Evolutionary conservation across 495 filamentous ascomycete genomes (phyloP).

Genomic region (Cairneyella variabilis): DNA sequence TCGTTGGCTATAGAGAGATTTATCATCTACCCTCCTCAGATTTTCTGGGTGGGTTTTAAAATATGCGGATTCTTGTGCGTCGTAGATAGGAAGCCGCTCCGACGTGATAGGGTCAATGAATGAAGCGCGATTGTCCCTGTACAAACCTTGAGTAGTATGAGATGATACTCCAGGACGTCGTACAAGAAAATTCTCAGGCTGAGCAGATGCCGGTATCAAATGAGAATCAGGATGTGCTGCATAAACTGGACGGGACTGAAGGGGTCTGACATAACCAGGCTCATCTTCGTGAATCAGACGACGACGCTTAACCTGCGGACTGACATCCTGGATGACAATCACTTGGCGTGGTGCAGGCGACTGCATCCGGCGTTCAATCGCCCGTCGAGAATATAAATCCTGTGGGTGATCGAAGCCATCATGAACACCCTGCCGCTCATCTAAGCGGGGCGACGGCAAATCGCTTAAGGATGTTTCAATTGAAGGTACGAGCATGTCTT

Average conservation of each 20-base stretch:
- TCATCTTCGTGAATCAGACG: conserved; percentile 23
- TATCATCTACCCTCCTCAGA: conserved; percentile 11
- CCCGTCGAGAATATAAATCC: conserved; percentile 19
- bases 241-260: conserved; percentile 19
- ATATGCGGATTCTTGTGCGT: conserved; percentile 14
- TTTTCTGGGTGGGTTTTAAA: conserved; percentile 7
- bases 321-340: conserved; percentile 24
- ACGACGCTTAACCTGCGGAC: conserved; percentile 24
- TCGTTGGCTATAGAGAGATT: not conserved
- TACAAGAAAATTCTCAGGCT: conserved; percentile 15
- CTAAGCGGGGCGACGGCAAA: conserved; percentile 4
- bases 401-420: conserved; percentile 8
- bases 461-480: conserved; percentile 36
- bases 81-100: conserved; percentile 22
- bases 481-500: conserved; percentile 38
- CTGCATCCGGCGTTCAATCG: conserved; percentile 9
- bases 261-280: conserved; percentile 19
- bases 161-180: conserved; percentile 4
- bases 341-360: conserved; percentile 17
- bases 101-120: conserved; percentile 11
- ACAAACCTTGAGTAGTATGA: conserved; percentile 24
- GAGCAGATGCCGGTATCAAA: conserved; percentile 18
- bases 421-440: conserved; percentile 7
- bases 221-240: conserved; percentile 22
- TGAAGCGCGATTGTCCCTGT: conserved; percentile 3